These are phyloP conservation scores for Geoglossum cookeanum DNA, from an alignment of 2,329 filamentous ascomycete genomes.

Conservation along the genomic window DNA sequence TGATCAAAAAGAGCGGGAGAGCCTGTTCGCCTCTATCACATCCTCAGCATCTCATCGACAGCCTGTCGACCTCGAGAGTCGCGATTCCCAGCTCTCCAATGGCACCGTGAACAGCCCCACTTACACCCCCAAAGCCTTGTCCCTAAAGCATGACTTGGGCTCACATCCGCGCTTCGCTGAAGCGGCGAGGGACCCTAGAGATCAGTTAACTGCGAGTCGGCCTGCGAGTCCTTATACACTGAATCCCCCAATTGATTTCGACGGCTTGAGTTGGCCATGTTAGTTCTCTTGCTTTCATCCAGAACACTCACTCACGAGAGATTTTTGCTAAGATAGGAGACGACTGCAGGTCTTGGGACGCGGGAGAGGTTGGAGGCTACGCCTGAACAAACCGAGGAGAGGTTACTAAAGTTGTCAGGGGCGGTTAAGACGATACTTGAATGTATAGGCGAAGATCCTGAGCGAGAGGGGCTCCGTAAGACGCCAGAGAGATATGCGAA, in stretches of 20 bases:
- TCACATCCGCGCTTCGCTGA: conserved; percentile 21
- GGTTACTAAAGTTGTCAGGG: conserved; percentile 40
- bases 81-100: neutral
- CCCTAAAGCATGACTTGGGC: neutral
- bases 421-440: conserved; percentile 45
- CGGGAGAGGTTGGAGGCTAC: conserved; percentile 34
- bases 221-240: conserved; percentile 30
- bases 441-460: conserved; percentile 46
- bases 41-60: neutral
- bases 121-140: neutral
- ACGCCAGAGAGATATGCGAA: conserved; percentile 80
- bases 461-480: conserved; percentile 41
- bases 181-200: conserved; percentile 32
- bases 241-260: conserved; percentile 31
- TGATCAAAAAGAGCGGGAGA: conserved; percentile 4
- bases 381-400: conserved; percentile 35
- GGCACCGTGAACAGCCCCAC: neutral
- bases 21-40: conserved; percentile 2
- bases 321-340: neutral
- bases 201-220: conserved; percentile 33
- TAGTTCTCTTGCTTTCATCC: conserved; percentile 13
- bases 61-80: neutral
- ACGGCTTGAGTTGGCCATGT: conserved; percentile 33
- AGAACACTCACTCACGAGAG: neutral
- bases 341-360: conserved; percentile 24